These are phyloP conservation scores for Torulaspora indica DNA, from an alignment of 805 yeast species.

Conservation along the genomic window DNA sequence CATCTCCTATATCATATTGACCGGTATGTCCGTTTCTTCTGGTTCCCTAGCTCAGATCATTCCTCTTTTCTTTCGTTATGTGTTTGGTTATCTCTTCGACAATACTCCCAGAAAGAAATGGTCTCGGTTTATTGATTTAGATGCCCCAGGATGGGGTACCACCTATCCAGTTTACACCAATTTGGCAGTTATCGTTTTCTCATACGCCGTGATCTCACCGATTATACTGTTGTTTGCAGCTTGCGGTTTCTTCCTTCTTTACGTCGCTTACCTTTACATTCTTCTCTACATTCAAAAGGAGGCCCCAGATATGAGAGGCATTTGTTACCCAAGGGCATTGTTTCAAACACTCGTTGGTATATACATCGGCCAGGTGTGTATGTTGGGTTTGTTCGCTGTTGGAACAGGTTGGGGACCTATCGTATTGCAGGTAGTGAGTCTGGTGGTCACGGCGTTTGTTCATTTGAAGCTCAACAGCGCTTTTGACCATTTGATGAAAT, in stretches of 20 bases:
- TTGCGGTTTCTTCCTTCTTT: conserved; percentile 64
- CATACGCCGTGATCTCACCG: conserved; percentile 76
- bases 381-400: conserved; percentile 81
- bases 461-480: conserved; percentile 64
- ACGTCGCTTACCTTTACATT: conserved; percentile 75
- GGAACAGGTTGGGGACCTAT: conserved; percentile 96
- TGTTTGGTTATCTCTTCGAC: conserved; percentile 55
- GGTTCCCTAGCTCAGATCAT: conserved; percentile 61
- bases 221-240: conserved; percentile 70
- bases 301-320: conserved; percentile 71
- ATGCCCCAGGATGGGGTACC: conserved; percentile 65
- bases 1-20: conserved; percentile 61
- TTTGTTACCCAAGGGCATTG: conserved; percentile 80
- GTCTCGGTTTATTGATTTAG: conserved; percentile 51
- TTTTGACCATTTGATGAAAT: conserved; percentile 54
- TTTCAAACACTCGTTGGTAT: conserved; percentile 86
- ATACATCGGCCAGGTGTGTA: conserved; percentile 80
- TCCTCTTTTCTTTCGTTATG: conserved; percentile 53
- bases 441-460: conserved; percentile 60
- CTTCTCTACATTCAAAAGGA: conserved; percentile 65
- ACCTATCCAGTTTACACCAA: conserved; percentile 70
- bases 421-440: conserved; percentile 62
- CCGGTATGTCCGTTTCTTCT: conserved; percentile 62
- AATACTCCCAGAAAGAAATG: conserved; percentile 63
- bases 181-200: conserved; percentile 61